These are phyloP conservation scores for Aspergillus nanangensis DNA, from an alignment of 495 filamentous ascomycete species.

Conservation along the genomic window DNA sequence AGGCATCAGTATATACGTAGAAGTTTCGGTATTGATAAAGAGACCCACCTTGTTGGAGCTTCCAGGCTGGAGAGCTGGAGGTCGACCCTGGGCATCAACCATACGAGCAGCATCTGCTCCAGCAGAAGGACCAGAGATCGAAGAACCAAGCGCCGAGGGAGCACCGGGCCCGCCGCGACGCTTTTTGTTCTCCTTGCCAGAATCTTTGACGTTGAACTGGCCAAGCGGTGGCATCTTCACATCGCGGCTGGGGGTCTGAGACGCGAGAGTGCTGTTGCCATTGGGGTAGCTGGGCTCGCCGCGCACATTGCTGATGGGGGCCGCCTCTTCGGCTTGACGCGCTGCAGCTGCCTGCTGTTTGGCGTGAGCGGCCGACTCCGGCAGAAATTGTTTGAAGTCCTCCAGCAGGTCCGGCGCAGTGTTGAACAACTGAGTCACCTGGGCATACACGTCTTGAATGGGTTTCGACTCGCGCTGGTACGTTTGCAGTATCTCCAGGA, in stretches of 20 bases:
- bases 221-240: conserved; percentile 88
- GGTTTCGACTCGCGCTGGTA: conserved; percentile 98
- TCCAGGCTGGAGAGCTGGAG: conserved; percentile 30
- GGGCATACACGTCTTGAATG: conserved; percentile 96
- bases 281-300: conserved; percentile 45
- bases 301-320: conserved; percentile 56
- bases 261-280: conserved; percentile 35
- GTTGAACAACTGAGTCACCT: conserved; percentile 92
- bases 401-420: conserved; percentile 94
- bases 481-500: conserved; percentile 96
- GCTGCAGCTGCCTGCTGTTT: conserved; percentile 58
- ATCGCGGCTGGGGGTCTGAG: conserved; percentile 48
- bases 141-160: conserved; percentile 21
- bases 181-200: conserved; percentile 78
- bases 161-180: conserved; percentile 49
- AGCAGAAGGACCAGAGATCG: conserved; percentile 26
- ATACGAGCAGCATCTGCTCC: conserved; percentile 31
- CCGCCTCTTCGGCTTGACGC: conserved; percentile 63
- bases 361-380: conserved; percentile 89
- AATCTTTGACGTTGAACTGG: conserved; percentile 72
- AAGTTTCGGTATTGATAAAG: no score
- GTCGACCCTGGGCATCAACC: conserved; percentile 28
- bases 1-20: no score
- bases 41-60: conserved; percentile 49
- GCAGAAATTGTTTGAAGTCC: conserved; percentile 98